Conservation (phyloP, 345 rosid species). For the Hirschfeldia incana region DNA sequence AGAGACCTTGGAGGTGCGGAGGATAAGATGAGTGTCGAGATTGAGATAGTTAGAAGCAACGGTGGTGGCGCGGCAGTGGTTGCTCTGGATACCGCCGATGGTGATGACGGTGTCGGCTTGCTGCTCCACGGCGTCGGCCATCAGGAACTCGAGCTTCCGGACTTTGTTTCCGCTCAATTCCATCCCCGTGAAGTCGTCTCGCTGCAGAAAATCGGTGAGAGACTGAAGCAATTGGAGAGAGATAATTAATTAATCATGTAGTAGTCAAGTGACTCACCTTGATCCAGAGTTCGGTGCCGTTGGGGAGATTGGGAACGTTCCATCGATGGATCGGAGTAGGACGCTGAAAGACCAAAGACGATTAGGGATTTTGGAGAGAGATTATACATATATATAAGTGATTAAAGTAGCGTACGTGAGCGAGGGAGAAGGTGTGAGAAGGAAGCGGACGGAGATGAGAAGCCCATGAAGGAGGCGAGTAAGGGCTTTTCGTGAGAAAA, state of each 20-base stretch:
- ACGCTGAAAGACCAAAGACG: constrained; percentile 40
- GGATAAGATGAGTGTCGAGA: constrained; percentile 68
- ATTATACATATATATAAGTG: not conserved
- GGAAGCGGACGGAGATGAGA: constrained; percentile 64
- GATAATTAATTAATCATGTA: no score
- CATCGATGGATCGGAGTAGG: constrained; percentile 90
- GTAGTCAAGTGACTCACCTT: constrained; percentile 49
- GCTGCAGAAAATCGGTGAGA: constrained; percentile 39
- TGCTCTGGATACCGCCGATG: constrained; percentile 91
- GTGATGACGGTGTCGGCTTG: constrained; percentile 86
- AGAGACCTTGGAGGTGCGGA: constrained; percentile 76
- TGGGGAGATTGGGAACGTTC: constrained; percentile 83
- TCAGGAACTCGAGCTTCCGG: constrained; percentile 75
- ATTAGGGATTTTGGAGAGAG: constrained; percentile 2
- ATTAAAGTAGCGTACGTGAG: constrained; percentile 45
- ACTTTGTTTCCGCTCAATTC: constrained; percentile 94
- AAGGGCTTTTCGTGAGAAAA: constrained; percentile 57
- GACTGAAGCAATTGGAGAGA: not conserved
- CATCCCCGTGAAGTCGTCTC: constrained; percentile 89
- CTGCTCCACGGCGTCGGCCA: constrained; percentile 82
- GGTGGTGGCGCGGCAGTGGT: constrained; percentile 92
- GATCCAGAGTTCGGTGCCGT: constrained; percentile 71
- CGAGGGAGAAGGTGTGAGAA: constrained; percentile 63
- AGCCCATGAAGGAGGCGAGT: constrained; percentile 74
- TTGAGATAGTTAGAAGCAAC: constrained; percentile 86